Conservation (phyloP, 768 basidiomycete species). For the Lactarius pseudohatsudake region DNA sequence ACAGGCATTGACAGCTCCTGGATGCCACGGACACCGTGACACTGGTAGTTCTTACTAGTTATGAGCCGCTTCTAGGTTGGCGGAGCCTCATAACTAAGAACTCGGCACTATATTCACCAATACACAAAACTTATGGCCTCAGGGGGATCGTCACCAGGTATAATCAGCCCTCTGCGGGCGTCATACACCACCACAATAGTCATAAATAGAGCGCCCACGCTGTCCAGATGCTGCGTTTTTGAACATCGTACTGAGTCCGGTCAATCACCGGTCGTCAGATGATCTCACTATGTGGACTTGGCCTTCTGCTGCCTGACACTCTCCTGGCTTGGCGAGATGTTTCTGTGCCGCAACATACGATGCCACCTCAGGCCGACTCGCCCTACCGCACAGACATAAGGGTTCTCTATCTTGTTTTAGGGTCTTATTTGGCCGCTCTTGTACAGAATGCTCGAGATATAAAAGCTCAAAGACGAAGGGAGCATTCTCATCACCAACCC, state of each 20-base stretch:
- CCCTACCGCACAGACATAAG: too few relatives aligned
- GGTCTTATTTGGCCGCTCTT: not conserved
- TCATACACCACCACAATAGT: not conserved
- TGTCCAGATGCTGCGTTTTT: not conserved
- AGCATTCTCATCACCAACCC: not conserved
- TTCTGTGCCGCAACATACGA: not conserved
- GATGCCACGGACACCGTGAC: not conserved
- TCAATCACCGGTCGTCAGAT: not conserved
- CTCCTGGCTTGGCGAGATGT: not conserved
- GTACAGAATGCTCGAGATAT: not conserved
- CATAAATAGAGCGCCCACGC: not conserved
- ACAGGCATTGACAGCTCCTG: not conserved
- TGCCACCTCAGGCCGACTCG: not conserved
- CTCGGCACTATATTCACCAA: not conserved
- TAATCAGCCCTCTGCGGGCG: not conserved
- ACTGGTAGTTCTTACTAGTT: too few relatives aligned
- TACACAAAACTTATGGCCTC: too few relatives aligned
- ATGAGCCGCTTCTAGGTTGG: too few relatives aligned
- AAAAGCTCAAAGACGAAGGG: not conserved
- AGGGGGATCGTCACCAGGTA: not conserved
- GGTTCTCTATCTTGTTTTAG: too few relatives aligned
- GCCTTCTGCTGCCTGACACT: not conserved
- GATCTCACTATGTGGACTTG: not conserved
- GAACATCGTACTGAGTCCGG: not conserved
- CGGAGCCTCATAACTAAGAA: not conserved